Evolutionary conservation across 108 stramenopile genomes (phyloP), one percentile per base, ranked within the genome.

Genomic region (Nitzschia palea): DNA sequence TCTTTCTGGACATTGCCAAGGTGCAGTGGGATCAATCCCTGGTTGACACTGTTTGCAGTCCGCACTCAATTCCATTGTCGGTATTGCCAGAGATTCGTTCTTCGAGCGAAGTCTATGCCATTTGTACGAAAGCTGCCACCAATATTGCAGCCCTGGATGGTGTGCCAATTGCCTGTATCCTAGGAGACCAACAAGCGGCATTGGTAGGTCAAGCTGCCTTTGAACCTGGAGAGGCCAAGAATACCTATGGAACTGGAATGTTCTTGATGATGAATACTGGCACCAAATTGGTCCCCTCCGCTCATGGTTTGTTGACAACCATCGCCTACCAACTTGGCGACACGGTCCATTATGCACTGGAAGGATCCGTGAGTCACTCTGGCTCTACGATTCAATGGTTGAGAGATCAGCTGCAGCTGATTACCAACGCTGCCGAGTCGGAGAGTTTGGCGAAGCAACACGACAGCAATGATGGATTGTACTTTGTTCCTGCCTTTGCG

Each of bases 261-360:
- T 99, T 99, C 68, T 68, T 99, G 44, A 85, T 99, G 89, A 97
- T 96, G 94, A 99, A 99, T 81, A 98, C 98, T 0, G 98, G 97
- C 14, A 76, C 65, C 10, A 55, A 65, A 27, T 64, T 58, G 20
- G 81, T 87, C 14, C 73, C 80, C 26, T 81, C 78, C 40, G 82
- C 82, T 1, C 79, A 98, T 68, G 97, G 97, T 6, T 73, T 99
- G 51, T 78, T 99, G n/a, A 98, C 97, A 12, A 99, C 98, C 12
- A 87, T 97, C 28, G 97, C 85, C 0, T 99, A 98, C 74, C 80
- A 98, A 71, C 62, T 99, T 34, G 51, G 71, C 10, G 60, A 67
- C 31, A 65, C 80, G 8, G 88, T 98, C 0, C 40, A 67, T 2
- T 99, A 99, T 67, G 98, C 97, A 14, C 65, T 99, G 33, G 99